phyloP scores from a whole-genome alignment of 2,329 filamentous ascomycete species.

The Colletotrichum eremochloae region DNA sequence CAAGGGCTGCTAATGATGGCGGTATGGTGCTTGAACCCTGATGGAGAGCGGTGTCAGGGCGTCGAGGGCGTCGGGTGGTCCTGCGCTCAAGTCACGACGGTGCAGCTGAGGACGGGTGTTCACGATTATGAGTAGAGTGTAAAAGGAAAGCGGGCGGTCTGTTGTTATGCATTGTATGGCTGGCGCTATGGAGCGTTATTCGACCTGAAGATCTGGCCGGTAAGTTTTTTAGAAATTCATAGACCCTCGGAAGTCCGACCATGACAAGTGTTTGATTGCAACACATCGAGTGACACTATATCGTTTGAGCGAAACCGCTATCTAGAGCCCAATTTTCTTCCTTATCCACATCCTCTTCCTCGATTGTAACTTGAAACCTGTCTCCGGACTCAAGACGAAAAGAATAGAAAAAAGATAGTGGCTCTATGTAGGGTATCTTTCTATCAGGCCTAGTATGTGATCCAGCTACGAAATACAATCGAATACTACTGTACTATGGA shows the following conservation, averaged over 20 bases:
- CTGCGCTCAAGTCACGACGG: not conserved
- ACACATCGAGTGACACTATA: too few species aligned
- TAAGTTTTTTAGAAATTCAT: not conserved
- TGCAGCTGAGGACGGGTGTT: too few species aligned
- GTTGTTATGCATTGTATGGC: not conserved
- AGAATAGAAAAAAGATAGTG: not conserved
- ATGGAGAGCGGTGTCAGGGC: not conserved
- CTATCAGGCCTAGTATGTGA: not conserved
- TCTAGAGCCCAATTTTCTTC: not conserved
- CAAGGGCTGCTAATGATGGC: not conserved
- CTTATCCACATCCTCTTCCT: not conserved
- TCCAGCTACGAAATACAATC: not conserved
- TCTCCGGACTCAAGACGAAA: too few species aligned
- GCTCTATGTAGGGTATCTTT: slow-evolving; percentile 11
- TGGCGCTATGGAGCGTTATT: not conserved
- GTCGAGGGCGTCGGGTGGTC: not conserved
- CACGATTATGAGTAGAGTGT: not conserved
- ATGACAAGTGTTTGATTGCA: not conserved
- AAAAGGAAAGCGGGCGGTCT: not conserved
- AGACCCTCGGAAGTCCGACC: not conserved
- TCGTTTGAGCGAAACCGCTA: not conserved
- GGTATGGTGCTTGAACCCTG: not conserved
- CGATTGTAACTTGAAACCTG: not conserved
- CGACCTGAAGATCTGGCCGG: not conserved
- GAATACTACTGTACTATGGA: not conserved